phyloP scores from a whole-genome alignment of 2,329 filamentous ascomycete species.

The Neopestalotiopsis rosae region DNA sequence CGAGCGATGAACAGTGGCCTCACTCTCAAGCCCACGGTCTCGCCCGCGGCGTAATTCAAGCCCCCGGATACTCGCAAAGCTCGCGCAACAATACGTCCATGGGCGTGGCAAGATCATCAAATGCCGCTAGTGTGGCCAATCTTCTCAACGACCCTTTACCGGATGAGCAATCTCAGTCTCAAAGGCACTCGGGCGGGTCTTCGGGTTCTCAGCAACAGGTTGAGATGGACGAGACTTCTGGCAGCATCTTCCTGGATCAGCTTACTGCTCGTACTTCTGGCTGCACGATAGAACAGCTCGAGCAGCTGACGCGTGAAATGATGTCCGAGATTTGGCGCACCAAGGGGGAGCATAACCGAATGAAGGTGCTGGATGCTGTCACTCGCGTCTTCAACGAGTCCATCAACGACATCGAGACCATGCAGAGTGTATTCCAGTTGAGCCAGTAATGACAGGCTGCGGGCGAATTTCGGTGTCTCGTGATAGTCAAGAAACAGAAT shows the following conservation, averaged over 20 bases:
- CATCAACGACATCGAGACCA: slow-evolving; percentile 69
- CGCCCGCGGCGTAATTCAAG: slow-evolving; percentile 42
- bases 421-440: slow-evolving; percentile 49
- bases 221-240: slow-evolving; percentile 51
- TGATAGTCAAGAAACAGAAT: background rate
- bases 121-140: slow-evolving; percentile 41
- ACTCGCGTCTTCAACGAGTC: slow-evolving; percentile 76
- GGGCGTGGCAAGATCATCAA: slow-evolving; percentile 40
- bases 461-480: background rate
- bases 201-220: slow-evolving; percentile 50
- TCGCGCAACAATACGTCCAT: slow-evolving; percentile 40
- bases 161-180: slow-evolving; percentile 37
- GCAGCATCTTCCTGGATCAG: slow-evolving; percentile 64
- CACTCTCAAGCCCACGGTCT: slow-evolving; percentile 64
- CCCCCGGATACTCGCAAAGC: slow-evolving; percentile 38
- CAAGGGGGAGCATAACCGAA: slow-evolving; percentile 83
- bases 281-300: slow-evolving; percentile 89
- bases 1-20: slow-evolving; percentile 59
- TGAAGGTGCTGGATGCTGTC: slow-evolving; percentile 69
- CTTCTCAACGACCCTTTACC: slow-evolving; percentile 46
- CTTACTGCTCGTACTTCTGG: slow-evolving; percentile 74
- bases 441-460: slow-evolving; percentile 44
- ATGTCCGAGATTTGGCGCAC: slow-evolving; percentile 90
- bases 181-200: slow-evolving; percentile 35
- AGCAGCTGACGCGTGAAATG: slow-evolving; percentile 87